Conservation (phyloP, 345 rosid species). For the Melastoma malabathricum region DNA sequence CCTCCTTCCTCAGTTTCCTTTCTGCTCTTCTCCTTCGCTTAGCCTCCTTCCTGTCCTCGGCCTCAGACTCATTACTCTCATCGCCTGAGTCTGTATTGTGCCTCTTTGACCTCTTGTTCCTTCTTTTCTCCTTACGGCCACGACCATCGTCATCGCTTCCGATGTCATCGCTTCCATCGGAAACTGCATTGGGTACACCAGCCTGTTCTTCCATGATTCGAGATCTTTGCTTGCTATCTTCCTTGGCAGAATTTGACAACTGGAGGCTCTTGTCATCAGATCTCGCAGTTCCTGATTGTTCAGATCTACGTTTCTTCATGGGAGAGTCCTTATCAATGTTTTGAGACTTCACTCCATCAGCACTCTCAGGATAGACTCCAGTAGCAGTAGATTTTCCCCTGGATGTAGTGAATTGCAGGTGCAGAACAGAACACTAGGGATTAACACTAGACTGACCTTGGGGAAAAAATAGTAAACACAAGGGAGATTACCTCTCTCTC, state of each 20-base stretch:
- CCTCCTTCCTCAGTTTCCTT: constrained; percentile 72
- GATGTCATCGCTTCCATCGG: constrained; percentile 39
- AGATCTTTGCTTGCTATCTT: constrained; percentile 11
- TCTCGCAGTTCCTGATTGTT: constrained; percentile 13
- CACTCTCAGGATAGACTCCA: constrained; percentile 16
- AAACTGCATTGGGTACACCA: constrained; percentile 33
- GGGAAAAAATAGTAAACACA: constrained; percentile 4
- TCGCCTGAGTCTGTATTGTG: constrained; percentile 47
- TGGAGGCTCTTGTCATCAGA: constrained; percentile 24
- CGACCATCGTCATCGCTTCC: constrained; percentile 27
- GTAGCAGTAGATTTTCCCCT: constrained; percentile 39
- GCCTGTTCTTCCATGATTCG: constrained; percentile 21
- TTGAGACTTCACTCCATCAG: constrained; percentile 10
- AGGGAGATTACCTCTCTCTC: constrained; percentile 29
- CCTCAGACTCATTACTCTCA: constrained; percentile 52
- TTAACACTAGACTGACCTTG: not conserved
- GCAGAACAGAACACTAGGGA: not conserved
- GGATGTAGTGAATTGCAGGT: constrained; percentile 12
- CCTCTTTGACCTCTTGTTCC: constrained; percentile 44
- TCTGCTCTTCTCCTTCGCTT: constrained; percentile 86
- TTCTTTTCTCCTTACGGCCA: constrained; percentile 43
- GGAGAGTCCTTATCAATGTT: constrained; percentile 14
- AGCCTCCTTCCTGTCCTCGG: constrained; percentile 68
- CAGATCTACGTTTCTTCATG: constrained; percentile 13
- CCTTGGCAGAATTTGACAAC: constrained; percentile 9